Percentiles rank a stretch among this genome's conserved stretches.
Evolutionary conservation across 2,329 filamentous ascomycete genomes (phyloP).

Genomic region (Colletotrichum orchidophilum): DNA sequence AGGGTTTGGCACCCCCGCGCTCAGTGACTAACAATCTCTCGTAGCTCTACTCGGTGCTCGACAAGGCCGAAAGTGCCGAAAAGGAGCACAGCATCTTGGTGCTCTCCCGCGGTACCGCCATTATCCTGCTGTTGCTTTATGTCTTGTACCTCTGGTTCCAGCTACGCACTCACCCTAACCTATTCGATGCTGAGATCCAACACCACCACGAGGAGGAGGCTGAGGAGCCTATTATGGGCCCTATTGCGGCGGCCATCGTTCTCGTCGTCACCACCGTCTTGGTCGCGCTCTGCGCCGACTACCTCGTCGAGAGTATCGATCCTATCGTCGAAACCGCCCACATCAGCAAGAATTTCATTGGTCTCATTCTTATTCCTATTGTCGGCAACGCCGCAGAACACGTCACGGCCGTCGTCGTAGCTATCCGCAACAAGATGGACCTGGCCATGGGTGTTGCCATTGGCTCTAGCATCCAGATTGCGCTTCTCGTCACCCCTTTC

Average conservation of each 20-base stretch:
- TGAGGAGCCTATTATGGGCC: constrained; percentile 65
- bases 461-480: constrained; percentile 84
- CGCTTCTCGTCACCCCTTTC: constrained; percentile 82
- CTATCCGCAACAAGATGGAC: constrained; percentile 80
- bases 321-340: constrained; percentile 73
- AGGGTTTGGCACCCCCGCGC: neutral
- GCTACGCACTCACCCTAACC: constrained; percentile 75
- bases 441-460: constrained; percentile 82
- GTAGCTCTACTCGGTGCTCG: constrained; percentile 73
- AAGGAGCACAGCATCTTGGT: constrained; percentile 69
- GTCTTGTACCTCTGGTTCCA: constrained; percentile 82
- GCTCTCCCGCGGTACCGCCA: constrained; percentile 78
- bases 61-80: constrained; percentile 51
- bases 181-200: constrained; percentile 70
- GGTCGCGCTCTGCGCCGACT: constrained; percentile 80
- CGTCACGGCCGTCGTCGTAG: constrained; percentile 83
- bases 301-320: constrained; percentile 80
- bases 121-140: constrained; percentile 80
- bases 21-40: neutral
- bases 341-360: constrained; percentile 84
- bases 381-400: constrained; percentile 85
- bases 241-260: constrained; percentile 70
- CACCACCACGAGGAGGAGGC: constrained; percentile 43
- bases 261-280: constrained; percentile 75
- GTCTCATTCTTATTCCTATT: constrained; percentile 81